Conservation (phyloP, 2,329 filamentous ascomycete species). For the Fusarium foetens region DNA sequence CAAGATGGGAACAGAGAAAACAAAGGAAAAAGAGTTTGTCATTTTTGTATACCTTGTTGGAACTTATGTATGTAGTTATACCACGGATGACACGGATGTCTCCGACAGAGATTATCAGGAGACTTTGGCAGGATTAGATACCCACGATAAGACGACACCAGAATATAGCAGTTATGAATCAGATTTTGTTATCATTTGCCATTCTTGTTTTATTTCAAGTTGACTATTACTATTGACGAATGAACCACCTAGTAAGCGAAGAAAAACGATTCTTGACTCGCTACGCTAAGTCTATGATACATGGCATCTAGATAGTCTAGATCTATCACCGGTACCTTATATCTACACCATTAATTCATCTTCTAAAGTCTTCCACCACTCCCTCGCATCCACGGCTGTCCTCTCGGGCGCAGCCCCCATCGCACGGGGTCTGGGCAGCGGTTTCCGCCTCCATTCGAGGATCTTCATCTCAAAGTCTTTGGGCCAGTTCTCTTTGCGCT, state of each 20-base stretch:
- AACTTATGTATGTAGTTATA: constrained; percentile 27
- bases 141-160: constrained; percentile 20
- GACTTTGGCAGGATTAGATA: constrained; percentile 27
- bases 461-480: constrained; percentile 35
- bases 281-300: not conserved
- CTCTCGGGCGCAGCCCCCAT: constrained; percentile 38
- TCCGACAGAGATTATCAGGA: constrained; percentile 4
- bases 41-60: constrained; percentile 23
- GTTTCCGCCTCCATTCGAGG: constrained; percentile 40
- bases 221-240: not conserved
- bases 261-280: not conserved
- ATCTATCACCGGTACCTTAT: not conserved
- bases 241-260: not conserved
- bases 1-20: constrained; percentile 12
- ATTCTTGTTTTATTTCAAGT: not conserved
- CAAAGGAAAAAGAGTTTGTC: not conserved
- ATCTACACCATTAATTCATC: constrained; percentile 47
- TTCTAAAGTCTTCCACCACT: constrained; percentile 47
- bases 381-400: constrained; percentile 14
- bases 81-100: not conserved
- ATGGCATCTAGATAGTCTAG: constrained; percentile 1
- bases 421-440: constrained; percentile 29
- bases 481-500: constrained; percentile 39
- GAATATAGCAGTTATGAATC: not conserved
- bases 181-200: not conserved